Base-by-base conservation (phyloP, 352 stramenopile species). In the Phytophthora rubi region DNA sequence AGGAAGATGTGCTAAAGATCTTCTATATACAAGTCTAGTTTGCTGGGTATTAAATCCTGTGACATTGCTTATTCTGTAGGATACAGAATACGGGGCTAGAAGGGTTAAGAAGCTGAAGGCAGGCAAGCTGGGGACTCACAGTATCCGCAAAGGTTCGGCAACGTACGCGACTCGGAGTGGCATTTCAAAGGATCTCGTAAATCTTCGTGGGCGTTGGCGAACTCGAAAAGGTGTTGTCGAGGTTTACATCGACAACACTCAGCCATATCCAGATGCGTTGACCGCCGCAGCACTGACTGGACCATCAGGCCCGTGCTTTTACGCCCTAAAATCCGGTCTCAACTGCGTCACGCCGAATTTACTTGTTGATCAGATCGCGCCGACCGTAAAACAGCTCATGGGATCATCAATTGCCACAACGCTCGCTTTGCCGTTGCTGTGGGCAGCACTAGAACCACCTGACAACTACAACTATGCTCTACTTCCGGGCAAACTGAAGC, bases 281-380 rank as follows among this genome's bases (percentile, higher is more conserved):
- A 48, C 57, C 16, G 65, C 51, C 13, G 26, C 37, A 44, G 45
- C 28, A 26, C 37, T 75, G 33, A 23, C 56, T 4, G 56, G 62
- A 2, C 57, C 68, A 10, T 2, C 16, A 51, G 68, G 68, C n/a
- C 52, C 68, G 2, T 65, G 62, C 37, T 60, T 68, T 23, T 76
- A 76, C 23, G 13, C n/a, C 0, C 15, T 73, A 15, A 72, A 68
- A 56, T 1, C 8, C 23, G 53, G 32, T 8, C 61, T 71, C 8
- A 10, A 16, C 2, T 47, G 32, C 44, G 21, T 63, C 4, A 2
- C 13, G 37, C 28, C 42, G 44, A 23, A 4, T 30, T 23, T 71
- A 12, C 51, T 71, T 9, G 59, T 59, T 6, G 26, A 66, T 32
- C 2, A 53, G 37, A 66, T 66, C 15, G 57, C 62, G 2, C 47